phyloP scores from a whole-genome alignment of 176 grass and related monocot species.

The Ampelocalamus luodianensis region DNA sequence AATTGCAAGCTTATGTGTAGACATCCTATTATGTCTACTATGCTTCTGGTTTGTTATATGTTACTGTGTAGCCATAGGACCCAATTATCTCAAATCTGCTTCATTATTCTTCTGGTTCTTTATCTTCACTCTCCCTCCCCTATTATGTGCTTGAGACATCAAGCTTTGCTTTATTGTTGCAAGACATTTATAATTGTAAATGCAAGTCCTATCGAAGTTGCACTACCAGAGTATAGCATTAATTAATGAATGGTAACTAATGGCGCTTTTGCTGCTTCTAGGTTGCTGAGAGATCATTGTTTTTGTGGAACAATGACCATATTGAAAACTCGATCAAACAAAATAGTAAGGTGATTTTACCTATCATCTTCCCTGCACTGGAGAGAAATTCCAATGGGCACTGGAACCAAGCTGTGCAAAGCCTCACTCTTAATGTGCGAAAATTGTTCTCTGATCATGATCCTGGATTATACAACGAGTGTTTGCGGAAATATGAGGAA shows the following conservation, averaged over 20 bases:
- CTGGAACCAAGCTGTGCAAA: constrained; percentile 89
- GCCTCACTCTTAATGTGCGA: constrained; percentile 74
- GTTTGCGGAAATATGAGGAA: constrained; percentile 62
- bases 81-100: not conserved
- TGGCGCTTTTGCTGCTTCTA: constrained; percentile 44
- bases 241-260: constrained; percentile 29
- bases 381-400: constrained; percentile 68
- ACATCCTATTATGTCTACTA: not conserved
- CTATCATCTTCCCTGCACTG: constrained; percentile 75
- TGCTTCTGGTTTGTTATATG: not conserved
- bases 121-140: not conserved
- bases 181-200: constrained; percentile 10
- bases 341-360: constrained; percentile 73
- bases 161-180: not conserved
- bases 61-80: not conserved
- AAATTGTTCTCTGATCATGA: constrained; percentile 81
- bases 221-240: constrained; percentile 3
- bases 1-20: not conserved
- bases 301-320: constrained; percentile 91
- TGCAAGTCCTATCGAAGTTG: not conserved
- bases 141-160: constrained; percentile 13
- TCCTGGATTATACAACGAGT: constrained; percentile 55
- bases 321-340: constrained; percentile 67
- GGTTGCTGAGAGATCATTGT: constrained; percentile 83
- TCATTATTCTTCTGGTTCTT: not conserved